Evolutionary conservation across 1,284 basidiomycete genomes (phyloP), one percentile per base, ranked within the genome.

Genomic region (Trichosporon sp.): DNA sequence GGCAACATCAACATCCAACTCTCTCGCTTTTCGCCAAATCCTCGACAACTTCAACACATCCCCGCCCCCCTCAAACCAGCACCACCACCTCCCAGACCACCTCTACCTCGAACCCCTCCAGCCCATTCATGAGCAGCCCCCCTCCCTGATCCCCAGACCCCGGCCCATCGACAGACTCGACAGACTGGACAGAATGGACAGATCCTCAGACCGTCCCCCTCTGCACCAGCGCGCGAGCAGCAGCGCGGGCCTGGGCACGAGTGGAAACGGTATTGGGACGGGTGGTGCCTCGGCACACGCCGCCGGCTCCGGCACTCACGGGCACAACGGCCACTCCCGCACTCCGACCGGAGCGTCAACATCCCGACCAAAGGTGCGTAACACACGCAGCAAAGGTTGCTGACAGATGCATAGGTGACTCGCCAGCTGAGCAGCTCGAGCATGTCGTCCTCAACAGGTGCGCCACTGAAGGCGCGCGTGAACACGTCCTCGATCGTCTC

Each of bases 381-480:
- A 16, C 46, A 4, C 46, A 37, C 35, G 35, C 35, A 37, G 43
- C 5, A 16, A 37, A n/a, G 7, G 35, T 37, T 11, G 67, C 67
- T 68, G 56, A 68, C 38, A 12, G 38, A 43, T 43, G 38, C 32
- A 32, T 16, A 69, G 68, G 68, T 65, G 21, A 51, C 68, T 4
- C 21, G 68, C 46, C 68, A 69, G 68, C 32, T 56, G n/a, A 56
- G 63, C 4, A 35, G 19, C 12, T 31, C 48, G 3, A 63, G 69
- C 69, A 12, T 56, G 43, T 19, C 65, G 46, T 31, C 63, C 48
- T 59, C 66, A 56, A 54, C 64, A n/a, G 11, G 38, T 19, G 54
- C 32, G 21, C 38, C 38, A 4, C 68, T 72, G 4, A 72, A 76
- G 26, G 76, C 76, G 2, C 75, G 72, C 31, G 75, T 77, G 54